A percentile compares a stretch with the other conserved stretches of the same genome.
phyloP scores from a whole-genome alignment of 2,329 filamentous ascomycete genomes.

The Pyrenochaeta sp. region DNA sequence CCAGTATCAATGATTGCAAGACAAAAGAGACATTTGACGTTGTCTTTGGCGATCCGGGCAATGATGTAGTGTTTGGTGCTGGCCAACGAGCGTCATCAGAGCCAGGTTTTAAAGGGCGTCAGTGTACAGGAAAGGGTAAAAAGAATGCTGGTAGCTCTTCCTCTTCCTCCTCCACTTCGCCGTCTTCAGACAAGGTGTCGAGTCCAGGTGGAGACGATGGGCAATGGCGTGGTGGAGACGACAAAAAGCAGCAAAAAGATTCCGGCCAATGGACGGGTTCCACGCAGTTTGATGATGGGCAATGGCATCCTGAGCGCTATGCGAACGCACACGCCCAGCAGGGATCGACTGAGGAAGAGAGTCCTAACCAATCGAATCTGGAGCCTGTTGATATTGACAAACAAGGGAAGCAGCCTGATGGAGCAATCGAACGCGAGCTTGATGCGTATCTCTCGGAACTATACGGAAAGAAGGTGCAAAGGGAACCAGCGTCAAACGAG shows the following conservation, averaged over 20 bases:
- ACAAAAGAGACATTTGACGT: slow-evolving; percentile 49
- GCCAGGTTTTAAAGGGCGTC: slow-evolving; percentile 15
- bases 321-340: not conserved
- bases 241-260: not conserved
- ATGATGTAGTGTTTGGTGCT: slow-evolving; percentile 50
- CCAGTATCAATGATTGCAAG: slow-evolving; percentile 51
- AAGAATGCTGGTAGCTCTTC: slow-evolving; percentile 20
- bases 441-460: slow-evolving; percentile 23
- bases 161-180: slow-evolving; percentile 10
- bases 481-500: not conserved
- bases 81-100: slow-evolving; percentile 33
- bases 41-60: slow-evolving; percentile 54
- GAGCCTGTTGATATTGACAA: slow-evolving; percentile 2
- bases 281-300: slow-evolving; percentile 14
- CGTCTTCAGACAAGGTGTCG: slow-evolving; percentile 3
- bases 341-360: not conserved
- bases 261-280: not conserved
- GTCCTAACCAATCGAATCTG: not conserved
- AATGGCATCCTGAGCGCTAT: slow-evolving; percentile 22
- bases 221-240: slow-evolving; percentile 18
- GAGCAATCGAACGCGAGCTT: slow-evolving; percentile 22
- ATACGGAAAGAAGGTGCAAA: slow-evolving; percentile 3
- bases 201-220: slow-evolving; percentile 12
- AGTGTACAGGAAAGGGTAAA: slow-evolving; percentile 30
- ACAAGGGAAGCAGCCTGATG: slow-evolving; percentile 6